Conservation (phyloP, 352 stramenopile genomes). For the Globisporangium abappressorium region DNA sequence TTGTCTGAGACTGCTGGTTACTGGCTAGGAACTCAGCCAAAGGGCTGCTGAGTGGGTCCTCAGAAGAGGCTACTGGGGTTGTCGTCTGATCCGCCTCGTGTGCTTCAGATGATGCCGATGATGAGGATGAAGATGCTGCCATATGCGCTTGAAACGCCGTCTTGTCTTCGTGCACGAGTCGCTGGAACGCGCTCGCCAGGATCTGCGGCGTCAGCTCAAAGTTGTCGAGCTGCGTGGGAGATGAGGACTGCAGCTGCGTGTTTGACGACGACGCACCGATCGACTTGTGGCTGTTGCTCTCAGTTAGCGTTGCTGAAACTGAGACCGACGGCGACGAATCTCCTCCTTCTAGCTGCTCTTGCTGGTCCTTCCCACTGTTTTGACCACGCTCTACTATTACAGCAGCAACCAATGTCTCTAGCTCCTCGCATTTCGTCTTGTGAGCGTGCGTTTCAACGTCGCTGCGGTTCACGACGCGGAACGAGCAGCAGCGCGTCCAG, state of each 20-base stretch:
- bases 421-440: constrained; percentile 14
- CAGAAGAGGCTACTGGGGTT: neutral
- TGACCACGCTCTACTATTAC: neutral
- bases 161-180: constrained; percentile 42
- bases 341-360: neutral
- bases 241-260: neutral
- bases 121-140: neutral
- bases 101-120: neutral
- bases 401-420: neutral
- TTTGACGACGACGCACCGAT: neutral
- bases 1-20: neutral
- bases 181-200: constrained; percentile 52
- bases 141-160: constrained; percentile 25
- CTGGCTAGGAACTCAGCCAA: neutral
- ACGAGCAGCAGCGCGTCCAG: constrained; percentile 34
- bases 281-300: neutral
- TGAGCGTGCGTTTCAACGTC: constrained; percentile 35
- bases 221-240: constrained; percentile 1
- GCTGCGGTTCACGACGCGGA: constrained; percentile 36
- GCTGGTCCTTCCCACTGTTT: neutral
- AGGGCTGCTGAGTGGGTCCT: neutral
- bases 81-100: neutral
- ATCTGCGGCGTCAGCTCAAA: constrained; percentile 23
- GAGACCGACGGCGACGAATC: neutral
- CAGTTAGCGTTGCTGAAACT: constrained; percentile 9